These are phyloP conservation scores for Ceratobasidium sp. DNA, from an alignment of 1,284 basidiomycete genomes.

Conservation along the genomic window DNA sequence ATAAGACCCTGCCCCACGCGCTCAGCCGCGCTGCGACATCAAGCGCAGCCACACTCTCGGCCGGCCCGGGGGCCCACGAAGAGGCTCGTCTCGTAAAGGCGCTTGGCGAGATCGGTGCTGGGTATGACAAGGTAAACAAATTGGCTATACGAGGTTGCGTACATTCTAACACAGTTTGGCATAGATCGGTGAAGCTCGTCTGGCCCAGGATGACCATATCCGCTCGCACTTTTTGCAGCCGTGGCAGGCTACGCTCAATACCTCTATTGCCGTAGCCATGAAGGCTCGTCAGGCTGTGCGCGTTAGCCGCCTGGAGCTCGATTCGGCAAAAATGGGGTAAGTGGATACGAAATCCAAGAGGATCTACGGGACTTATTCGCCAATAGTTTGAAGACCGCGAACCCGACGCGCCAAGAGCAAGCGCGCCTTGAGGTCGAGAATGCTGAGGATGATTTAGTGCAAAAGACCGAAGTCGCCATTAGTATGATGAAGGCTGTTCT, in stretches of 20 bases:
- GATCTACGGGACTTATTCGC: neutral
- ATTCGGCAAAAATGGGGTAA: slow-evolving; percentile 74
- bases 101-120: slow-evolving; percentile 81
- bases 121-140: slow-evolving; percentile 76
- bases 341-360: slow-evolving; percentile 49
- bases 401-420: slow-evolving; percentile 85
- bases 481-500: slow-evolving; percentile 98
- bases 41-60: slow-evolving; percentile 71
- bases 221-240: slow-evolving; percentile 83
- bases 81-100: slow-evolving; percentile 81
- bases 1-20: slow-evolving; percentile 97
- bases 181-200: slow-evolving; percentile 81
- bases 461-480: slow-evolving; percentile 98
- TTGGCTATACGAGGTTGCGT: neutral
- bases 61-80: slow-evolving; percentile 60
- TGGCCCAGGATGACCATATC: slow-evolving; percentile 86
- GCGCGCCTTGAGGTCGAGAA: slow-evolving; percentile 89
- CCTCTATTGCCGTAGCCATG: slow-evolving; percentile 86
- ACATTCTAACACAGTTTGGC: slow-evolving; percentile 3
- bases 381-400: slow-evolving; percentile 78
- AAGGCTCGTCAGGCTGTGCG: slow-evolving; percentile 92
- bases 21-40: slow-evolving; percentile 83
- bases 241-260: slow-evolving; percentile 90
- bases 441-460: slow-evolving; percentile 95
- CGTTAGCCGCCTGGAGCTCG: slow-evolving; percentile 81